Evolutionary conservation across 495 filamentous ascomycete genomes (phyloP).

Genomic region (Penicillium malachiteum): DNA sequence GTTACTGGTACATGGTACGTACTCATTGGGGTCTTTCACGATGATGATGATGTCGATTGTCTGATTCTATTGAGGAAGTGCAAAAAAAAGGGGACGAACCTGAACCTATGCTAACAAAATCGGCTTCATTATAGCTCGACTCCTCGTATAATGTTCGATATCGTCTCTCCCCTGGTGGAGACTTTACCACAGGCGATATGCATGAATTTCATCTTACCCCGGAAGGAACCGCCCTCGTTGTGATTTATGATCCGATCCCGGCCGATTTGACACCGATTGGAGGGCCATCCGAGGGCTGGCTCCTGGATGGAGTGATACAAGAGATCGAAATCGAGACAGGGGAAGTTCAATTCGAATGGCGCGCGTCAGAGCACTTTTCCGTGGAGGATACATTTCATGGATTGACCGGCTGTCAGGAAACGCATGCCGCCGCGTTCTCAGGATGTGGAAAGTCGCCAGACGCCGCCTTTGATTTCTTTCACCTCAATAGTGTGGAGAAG

Average conservation of each 20-base stretch:
- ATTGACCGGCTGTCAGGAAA: constrained; percentile 1
- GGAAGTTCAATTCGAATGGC: constrained; percentile 42
- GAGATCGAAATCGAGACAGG: constrained; percentile 42
- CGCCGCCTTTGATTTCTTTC: constrained; percentile 47
- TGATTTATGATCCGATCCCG: constrained; percentile 47
- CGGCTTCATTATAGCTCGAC: constrained; percentile 34
- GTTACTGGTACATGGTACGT: constrained; percentile 52
- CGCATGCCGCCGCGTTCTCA: too few species aligned
- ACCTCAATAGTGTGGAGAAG: constrained; percentile 60
- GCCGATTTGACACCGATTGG: constrained; percentile 46
- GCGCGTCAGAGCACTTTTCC: constrained; percentile 28
- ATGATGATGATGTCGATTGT: too few species aligned
- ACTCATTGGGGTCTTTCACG: too few species aligned
- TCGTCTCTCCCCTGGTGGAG: constrained; percentile 34
- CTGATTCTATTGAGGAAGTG: too few species aligned
- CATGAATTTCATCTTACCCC: constrained; percentile 50
- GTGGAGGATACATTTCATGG: constrained; percentile 21
- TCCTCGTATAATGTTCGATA: constrained; percentile 41
- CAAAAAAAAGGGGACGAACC: too few species aligned
- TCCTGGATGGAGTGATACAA: constrained; percentile 41
- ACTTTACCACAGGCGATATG: constrained; percentile 30
- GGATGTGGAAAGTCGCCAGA: constrained; percentile 8
- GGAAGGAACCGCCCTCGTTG: constrained; percentile 50
- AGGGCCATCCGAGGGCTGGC: constrained; percentile 39
- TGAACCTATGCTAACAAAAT: background rate